Base-by-base conservation (phyloP, 192 early-diverging fungal species). In the Coemansia sp. region DNA sequence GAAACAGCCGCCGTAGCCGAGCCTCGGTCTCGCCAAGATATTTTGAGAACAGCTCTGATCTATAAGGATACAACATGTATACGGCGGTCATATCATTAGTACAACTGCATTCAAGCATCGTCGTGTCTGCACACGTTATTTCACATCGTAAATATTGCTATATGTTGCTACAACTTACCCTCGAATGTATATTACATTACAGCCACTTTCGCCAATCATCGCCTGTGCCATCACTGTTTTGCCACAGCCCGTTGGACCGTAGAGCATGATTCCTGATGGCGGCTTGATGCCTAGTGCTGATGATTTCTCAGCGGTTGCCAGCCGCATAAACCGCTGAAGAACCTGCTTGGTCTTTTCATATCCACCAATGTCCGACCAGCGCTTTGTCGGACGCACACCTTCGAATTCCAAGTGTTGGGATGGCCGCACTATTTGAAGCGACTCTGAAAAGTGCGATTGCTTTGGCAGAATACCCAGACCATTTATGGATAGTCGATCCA, bases 1-100 rank as follows among this genome's bases (percentile, higher is more conserved):
- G 80, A 84, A 97, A 98, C 40, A 95, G 65, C 2, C 78, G 69
- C n/a, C 96, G 81, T 18, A 98, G 69, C 10, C 66, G 80, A 0
- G 77, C 82, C 72, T 98, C 96, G 0, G 94, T 93, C 46, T 96
- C 94, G 12, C 96, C 96, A 0, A 97, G 73, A 55, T 97, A 98
- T 75, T 94, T 96, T 55, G 93, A 95, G 66, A 89, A 94, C n/a
- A 98, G 81, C 53, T 96, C 87, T 21, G 88, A 69, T 17, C 69
- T 72, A 66, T 18, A 52, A 19, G 13, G 10, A 43, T 14, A 34
- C 10, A 13, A 47, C 0, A 47, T 3, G 14, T 2, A 23, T 5
- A 30, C 7, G 27, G 4, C 27, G 7, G 27, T 30, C 7, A 7
- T 7, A 7, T 5, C 34, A 37, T 37, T 37, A 37, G 34, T 37